Conservation (phyloP, 1,284 basidiomycete species). For the Ceratobasidium sp. region DNA sequence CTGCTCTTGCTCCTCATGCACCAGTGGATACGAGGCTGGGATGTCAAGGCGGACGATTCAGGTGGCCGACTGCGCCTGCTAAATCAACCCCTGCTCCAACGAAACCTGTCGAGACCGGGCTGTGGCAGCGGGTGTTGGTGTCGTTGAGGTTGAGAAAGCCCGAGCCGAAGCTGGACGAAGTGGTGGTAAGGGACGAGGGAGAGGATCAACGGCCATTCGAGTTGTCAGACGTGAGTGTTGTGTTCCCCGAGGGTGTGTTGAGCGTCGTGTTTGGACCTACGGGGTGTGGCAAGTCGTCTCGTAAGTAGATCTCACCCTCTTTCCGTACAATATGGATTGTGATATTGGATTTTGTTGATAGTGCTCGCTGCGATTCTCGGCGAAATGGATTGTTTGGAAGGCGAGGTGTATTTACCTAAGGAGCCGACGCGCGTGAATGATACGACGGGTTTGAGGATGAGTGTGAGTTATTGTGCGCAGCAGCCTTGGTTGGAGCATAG, state of each 20-base stretch:
- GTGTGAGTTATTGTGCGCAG: constrained; percentile 46
- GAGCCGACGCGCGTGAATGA: constrained; percentile 9
- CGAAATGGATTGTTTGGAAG: constrained; percentile 43
- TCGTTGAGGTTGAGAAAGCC: constrained; percentile 20
- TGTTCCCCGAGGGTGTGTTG: constrained; percentile 25
- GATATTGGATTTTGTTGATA: not conserved
- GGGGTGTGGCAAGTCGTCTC: constrained; percentile 39
- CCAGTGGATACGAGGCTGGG: constrained; percentile 33
- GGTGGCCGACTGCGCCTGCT: constrained; percentile 20
- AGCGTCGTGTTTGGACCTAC: constrained; percentile 43
- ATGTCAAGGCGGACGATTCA: constrained; percentile 21
- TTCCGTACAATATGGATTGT: not conserved
- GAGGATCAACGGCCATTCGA: constrained; percentile 33
- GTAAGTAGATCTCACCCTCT: constrained; percentile 17
- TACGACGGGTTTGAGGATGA: constrained; percentile 15
- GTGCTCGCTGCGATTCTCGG: constrained; percentile 45
- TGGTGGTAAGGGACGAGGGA: not conserved
- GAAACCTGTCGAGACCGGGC: constrained; percentile 1
- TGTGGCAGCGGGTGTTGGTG: not conserved
- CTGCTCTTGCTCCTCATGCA: not conserved
- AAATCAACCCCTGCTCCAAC: not conserved
- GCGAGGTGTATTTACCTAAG: constrained; percentile 42
- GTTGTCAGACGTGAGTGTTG: constrained; percentile 28
- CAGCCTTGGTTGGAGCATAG: constrained; percentile 47
- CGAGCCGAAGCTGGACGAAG: not conserved